Conservation (phyloP, 2,329 filamentous ascomycete genomes). For the Curvularia eragrostidis region DNA sequence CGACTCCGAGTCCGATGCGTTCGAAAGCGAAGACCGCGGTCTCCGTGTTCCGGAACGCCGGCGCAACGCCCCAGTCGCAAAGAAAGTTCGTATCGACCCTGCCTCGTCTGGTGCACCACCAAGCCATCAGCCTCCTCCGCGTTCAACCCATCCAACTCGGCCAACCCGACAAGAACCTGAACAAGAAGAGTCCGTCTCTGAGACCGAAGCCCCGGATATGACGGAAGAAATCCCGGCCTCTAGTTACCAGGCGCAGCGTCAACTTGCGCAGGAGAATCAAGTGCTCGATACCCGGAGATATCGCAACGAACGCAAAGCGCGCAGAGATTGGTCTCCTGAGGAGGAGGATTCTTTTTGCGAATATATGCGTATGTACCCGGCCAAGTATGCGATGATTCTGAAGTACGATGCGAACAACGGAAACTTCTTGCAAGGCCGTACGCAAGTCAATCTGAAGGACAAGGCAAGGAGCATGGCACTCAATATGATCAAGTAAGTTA, state of each 20-base stretch:
- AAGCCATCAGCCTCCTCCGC: slow-evolving; percentile 37
- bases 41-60: slow-evolving; percentile 46
- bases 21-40: slow-evolving; percentile 51
- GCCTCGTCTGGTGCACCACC: slow-evolving; percentile 33
- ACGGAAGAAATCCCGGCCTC: slow-evolving; percentile 33
- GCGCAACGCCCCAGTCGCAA: slow-evolving; percentile 41
- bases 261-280: slow-evolving; percentile 30
- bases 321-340: slow-evolving; percentile 32
- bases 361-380: slow-evolving; percentile 57
- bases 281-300: slow-evolving; percentile 4
- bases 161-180: slow-evolving; percentile 4
- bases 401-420: slow-evolving; percentile 26
- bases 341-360: slow-evolving; percentile 55
- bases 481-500: slow-evolving; percentile 49
- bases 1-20: slow-evolving; percentile 52
- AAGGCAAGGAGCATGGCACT: slow-evolving; percentile 52
- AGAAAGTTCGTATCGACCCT: slow-evolving; percentile 36
- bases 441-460: slow-evolving; percentile 61
- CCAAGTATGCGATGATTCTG: slow-evolving; percentile 57
- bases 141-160: slow-evolving; percentile 1
- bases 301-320: slow-evolving; percentile 24
- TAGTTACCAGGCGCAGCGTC: slow-evolving; percentile 19
- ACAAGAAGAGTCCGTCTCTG: slow-evolving; percentile 34
- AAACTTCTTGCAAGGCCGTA: slow-evolving; percentile 46
- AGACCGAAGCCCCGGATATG: slow-evolving; percentile 36